Percentiles rank a stretch among this genome's conserved stretches.
phyloP scores from a whole-genome alignment of 2,329 filamentous ascomycete genomes.

The Penicillium sp. region DNA sequence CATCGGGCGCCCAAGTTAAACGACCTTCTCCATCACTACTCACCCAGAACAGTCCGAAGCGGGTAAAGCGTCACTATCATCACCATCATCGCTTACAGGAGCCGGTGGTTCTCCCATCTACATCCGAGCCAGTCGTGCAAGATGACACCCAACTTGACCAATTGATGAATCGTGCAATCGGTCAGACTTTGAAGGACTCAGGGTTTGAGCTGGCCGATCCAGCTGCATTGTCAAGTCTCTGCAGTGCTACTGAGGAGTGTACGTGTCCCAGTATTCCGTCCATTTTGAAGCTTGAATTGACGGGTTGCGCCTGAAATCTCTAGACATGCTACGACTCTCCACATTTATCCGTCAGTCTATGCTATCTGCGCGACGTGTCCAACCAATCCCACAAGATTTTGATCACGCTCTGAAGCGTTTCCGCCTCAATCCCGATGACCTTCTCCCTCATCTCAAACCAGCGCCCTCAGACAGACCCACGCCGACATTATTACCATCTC shows the following conservation, averaged over 20 bases:
- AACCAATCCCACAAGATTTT: constrained; percentile 53
- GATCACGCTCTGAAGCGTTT: constrained; percentile 37
- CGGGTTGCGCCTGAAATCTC: constrained; percentile 18
- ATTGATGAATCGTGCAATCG: constrained; percentile 49
- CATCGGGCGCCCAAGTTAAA: constrained; percentile 26
- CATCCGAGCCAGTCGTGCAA: constrained; percentile 36
- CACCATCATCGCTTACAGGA: constrained; percentile 37
- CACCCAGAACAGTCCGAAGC: constrained; percentile 24
- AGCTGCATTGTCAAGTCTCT: constrained; percentile 50
- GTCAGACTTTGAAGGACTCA: constrained; percentile 42
- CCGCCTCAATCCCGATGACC: constrained; percentile 26
- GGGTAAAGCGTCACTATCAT: constrained; percentile 34
- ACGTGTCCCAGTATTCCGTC: constrained; percentile 25
- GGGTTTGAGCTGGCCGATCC: constrained; percentile 51
- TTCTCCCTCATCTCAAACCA: constrained; percentile 29
- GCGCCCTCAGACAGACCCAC: constrained; percentile 16
- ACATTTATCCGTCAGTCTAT: constrained; percentile 50
- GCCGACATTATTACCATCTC: constrained; percentile 31
- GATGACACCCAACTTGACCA: constrained; percentile 48
- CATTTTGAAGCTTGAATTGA: constrained; percentile 12
- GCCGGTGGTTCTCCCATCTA: constrained; percentile 23
- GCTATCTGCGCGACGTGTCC: constrained; percentile 47
- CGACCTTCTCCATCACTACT: constrained; percentile 24
- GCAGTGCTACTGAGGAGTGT: constrained; percentile 52
- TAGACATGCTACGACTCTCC: constrained; percentile 50